Evolutionary conservation across 2,329 filamentous ascomycete species (phyloP), one percentile per base, ranked within the genome.

Genomic region (Acrocalymma vagum): DNA sequence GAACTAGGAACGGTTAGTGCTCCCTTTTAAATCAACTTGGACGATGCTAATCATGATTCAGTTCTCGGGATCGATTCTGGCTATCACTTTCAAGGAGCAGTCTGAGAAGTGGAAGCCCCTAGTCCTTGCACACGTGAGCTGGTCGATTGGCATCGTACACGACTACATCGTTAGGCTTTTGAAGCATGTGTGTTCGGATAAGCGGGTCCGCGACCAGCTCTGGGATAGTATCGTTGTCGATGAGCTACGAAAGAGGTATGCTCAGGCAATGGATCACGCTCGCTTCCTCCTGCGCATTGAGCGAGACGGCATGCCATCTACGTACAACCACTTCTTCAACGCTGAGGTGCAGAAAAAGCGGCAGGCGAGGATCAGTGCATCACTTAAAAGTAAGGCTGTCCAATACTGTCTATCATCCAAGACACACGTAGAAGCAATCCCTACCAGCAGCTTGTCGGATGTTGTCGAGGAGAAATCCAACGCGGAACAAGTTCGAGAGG

Each of bases 241-340:
- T 0, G 63, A 75, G 9, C 63, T 86, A 0, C 42, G 70, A 1
- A 51, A 57, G 0, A 58, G 66, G 0, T 86, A 86, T 48, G 48
- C 63, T 4, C 60, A 53, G 1, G 79, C 80, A 0, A 70, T 83
- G 23, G 44, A 75, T 0, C 76, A 84, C 11, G 69, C 75, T 0
- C 45, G 62, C 0, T 82, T 81, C 21, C 67, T 87, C 1, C 55
- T 87, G 0, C 28, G 69, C 1, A 72, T 83, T 3, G 82, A 86
- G 57, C 61, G 73, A 2, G 51, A 63, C 0, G 71, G 71, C 1
- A 73, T 59, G 1, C 76, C 77, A 0, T 63, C 69, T 14, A 86
- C 83, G 0, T 57, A 75, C 28, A 81, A 85, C 45, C 72, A 76
- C 26, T 75, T 75, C 38, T 84, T 85, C 59, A 76, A 69, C 45